Evolutionary conservation across 2,329 filamentous ascomycete genomes (phyloP), one percentile per base, ranked within the genome.

Genomic region (Cadophora sp.): DNA sequence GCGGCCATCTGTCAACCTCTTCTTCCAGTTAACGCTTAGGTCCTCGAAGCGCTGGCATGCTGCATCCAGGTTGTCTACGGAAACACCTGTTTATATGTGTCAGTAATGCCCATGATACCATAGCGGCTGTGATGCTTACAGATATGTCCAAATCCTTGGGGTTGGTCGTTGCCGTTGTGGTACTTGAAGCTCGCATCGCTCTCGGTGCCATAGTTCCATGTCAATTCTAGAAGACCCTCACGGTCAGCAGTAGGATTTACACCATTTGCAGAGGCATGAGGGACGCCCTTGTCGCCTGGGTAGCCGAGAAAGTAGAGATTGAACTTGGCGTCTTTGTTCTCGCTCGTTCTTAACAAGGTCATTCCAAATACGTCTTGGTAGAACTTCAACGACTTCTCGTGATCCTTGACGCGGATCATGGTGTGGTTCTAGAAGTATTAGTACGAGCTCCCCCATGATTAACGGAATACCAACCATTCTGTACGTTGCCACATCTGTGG

Each of bases 281-380:
- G 80, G 50, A 83, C 77, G 8, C 83, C 84, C 76, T 88, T 83
- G 58, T 82, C 79, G 36, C 82, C 85, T 1, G 86, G 85, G 76
- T 97, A 99, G 22, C 90, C 94, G 48, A 98, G 84, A 83, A 98
- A 98, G 81, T 97, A 98, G 27, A 97, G 84, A 74, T 94, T 97
- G 82, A 97, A 98, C 24, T 87, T 87, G 20, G 87, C 89, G 36
- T 87, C 86, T 24, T 86, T 80, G 73, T 87, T 90, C 81, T 97
- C 92, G 13, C 80, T 81, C 2, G 89, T 94, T 68, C 92, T 88
- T 75, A 95, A 82, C 43, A 96, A 84, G 27, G 85, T 87, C 96
- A 98, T 97, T 67, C 96, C 96, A 80, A 98, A 84, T 33, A 92
- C 85, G 7, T 97, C 93, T 79, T 95, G 86, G 81, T 95, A 95